Conservation (phyloP, 1,284 basidiomycete species). For the Sanguinoderma infundibulare region DNA sequence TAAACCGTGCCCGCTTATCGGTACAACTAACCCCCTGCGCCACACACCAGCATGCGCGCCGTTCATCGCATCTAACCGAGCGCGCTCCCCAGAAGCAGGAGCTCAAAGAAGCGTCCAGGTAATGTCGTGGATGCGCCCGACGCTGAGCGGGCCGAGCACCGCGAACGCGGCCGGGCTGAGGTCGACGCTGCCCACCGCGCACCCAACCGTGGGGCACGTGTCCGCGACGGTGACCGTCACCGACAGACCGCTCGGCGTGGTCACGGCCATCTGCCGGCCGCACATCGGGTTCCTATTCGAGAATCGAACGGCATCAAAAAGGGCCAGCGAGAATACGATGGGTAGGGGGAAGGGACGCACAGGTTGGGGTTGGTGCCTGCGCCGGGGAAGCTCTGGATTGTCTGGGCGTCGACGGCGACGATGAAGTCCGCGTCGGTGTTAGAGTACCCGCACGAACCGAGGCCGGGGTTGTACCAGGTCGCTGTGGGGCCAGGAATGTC, state of each 20-base stretch:
- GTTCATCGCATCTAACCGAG: no score
- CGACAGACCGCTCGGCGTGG: slow-evolving; percentile 33
- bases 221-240: slow-evolving; percentile 46
- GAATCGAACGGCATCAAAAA: not conserved
- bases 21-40: no score
- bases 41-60: no score
- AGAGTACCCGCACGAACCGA: slow-evolving; percentile 20
- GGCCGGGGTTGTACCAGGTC: slow-evolving; percentile 17
- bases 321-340: not conserved
- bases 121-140: slow-evolving; percentile 26
- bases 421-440: slow-evolving; percentile 25
- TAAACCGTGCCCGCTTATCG: no score
- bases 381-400: slow-evolving; percentile 19
- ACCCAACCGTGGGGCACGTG: slow-evolving; percentile 46
- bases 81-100: no score
- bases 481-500: not conserved
- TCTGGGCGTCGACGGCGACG: slow-evolving; percentile 12
- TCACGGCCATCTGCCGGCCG: slow-evolving; percentile 34
- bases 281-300: slow-evolving; percentile 39
- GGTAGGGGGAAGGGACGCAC: not conserved
- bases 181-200: slow-evolving; percentile 44
- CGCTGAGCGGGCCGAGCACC: slow-evolving; percentile 36
- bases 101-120: slow-evolving; percentile 20
- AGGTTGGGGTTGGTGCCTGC: slow-evolving; percentile 15
- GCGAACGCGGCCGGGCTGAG: slow-evolving; percentile 46